These are phyloP conservation scores for Plasmopara viticola DNA, from an alignment of 352 stramenopile genomes.

Conservation along the genomic window DNA sequence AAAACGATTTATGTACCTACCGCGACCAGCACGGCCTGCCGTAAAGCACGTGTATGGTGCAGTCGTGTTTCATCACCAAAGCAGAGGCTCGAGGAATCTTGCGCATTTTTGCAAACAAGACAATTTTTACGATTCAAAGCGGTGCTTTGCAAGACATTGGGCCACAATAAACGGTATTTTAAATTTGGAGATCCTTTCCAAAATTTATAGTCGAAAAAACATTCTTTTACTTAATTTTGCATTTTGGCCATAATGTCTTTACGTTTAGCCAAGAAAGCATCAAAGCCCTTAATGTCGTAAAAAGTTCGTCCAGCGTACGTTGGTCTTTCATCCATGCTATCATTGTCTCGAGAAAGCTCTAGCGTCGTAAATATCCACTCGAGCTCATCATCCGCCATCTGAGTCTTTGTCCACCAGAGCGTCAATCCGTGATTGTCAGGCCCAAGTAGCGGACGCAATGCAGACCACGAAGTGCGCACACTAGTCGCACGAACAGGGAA, in stretches of 20 bases:
- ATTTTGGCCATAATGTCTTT: constrained; percentile 1
- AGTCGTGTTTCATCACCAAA: too few species aligned
- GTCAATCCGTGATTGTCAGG: constrained; percentile 49
- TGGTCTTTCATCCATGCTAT: background rate
- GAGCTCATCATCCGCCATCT: constrained; percentile 42
- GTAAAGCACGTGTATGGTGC: too few species aligned
- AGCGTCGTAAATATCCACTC: constrained; percentile 53
- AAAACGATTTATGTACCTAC: too few species aligned
- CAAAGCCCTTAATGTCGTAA: constrained; percentile 69
- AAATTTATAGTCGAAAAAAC: background rate
- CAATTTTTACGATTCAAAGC: too few species aligned
- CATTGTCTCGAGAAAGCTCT: constrained; percentile 3
- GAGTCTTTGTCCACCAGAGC: constrained; percentile 58
- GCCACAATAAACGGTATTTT: too few species aligned
- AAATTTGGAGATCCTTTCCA: too few species aligned
- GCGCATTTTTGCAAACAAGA: too few species aligned
- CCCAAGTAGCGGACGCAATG: constrained; percentile 37
- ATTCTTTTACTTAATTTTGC: background rate
- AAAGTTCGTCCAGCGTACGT: constrained; percentile 44
- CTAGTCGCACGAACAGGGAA: constrained; percentile 62
- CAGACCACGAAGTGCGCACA: constrained; percentile 46
- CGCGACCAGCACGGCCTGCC: too few species aligned
- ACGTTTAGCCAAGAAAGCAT: constrained; percentile 36
- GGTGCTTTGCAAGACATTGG: too few species aligned
- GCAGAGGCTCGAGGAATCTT: too few species aligned